Evolutionary conservation across 768 basidiomycete species (phyloP), one percentile per base, ranked within the genome.

Genomic region (Cystofilobasidium macerans): DNA sequence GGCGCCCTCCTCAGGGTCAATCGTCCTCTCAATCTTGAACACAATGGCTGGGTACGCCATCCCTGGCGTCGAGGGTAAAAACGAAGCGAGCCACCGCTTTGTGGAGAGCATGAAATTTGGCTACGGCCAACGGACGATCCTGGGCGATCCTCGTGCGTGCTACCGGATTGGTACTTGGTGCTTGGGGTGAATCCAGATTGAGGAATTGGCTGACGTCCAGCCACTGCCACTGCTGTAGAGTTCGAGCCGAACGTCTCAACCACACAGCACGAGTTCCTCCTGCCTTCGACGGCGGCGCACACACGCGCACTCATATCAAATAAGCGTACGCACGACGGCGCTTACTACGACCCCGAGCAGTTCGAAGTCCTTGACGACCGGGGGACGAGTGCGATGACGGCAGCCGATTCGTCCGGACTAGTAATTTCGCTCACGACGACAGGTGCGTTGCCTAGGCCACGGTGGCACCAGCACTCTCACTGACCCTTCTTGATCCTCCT

Each of bases 21-120:
- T 88, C n/a, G 78, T 98, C 47, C 77, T 95, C 45, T 87, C 90
- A 73, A 87, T 97, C 81, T 78, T 98, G n/a, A 95, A 97, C 73
- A 74, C 92, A 24, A 77, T 94, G 54, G 92, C 95, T 73, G 80
- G 81, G n/a, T 97, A 82, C 70, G 71, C 73, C 22, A 65, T 42
- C 42, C 35, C 66, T 5, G 42, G 13, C 38, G 69, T 26, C 67
- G 67, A 18, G 61, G 69, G 24, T 36, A 35, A 22, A 56, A 65
- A 80, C n/a, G 79, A 80, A 20, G 87, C 84, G 69, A 79, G 82
- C 3, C 95, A 98, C 74, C 81, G 92, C 54, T 73, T 88, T 6
- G 79, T 97, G 18, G 95, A 98, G 76, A 82, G 83, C 0, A 79
- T 90, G 73, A 95, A 97, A 62, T 78, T 78, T 59, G 77, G 72